Base-by-base conservation (phyloP, 2,329 filamentous ascomycete species). In the Fusarium clavum region DNA sequence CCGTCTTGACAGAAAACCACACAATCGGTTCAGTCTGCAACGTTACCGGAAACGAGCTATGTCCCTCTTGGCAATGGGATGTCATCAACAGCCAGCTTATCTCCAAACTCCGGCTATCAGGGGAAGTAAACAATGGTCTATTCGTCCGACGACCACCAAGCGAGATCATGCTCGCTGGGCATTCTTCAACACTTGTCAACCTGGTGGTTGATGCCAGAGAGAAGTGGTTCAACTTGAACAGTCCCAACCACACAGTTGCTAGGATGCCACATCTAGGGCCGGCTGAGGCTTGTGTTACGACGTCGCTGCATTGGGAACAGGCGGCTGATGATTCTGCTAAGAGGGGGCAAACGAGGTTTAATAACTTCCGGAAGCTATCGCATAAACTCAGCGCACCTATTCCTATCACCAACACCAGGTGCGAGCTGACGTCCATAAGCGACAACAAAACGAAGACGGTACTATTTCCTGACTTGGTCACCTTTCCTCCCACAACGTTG, bases 1-100 rank as follows among this genome's bases (percentile, higher is more conserved):
- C 6, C 0, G 13, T 48, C 2, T 7, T 73, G 16, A 71, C 56
- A 4, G 61, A 67, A 7, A 32, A 51, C 2, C 48, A 73, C 12
- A 73, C 64, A 0, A 38, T 66, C 4, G 67, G 64, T 0, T 30
- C 64, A 10, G 38, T 12, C 3, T 73, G 67, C 16, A 60, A 55
- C 6, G 34, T 57, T 8, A 71, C 67, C 0, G 64, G 70, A 12
- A 71, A 73, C 24, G 53, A 61, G 4, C 5, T 65, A 1, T 73
- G 70, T 9, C 67, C 70, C 11, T 73, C 70, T 11, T 73, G 70
- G 70, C 61, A 73, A 45, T 73, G 70, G 70, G 67, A 73, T 5
- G 64, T 69, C 11, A 52, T 73, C 14, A 67, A 73, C 16, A 60
- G 53, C 16, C 70, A 69, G 27, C 45, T 73, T 13, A 45, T 73